These are phyloP conservation scores for Penicillium atrosanguineum DNA, from an alignment of 495 filamentous ascomycete genomes.

Conservation along the genomic window DNA sequence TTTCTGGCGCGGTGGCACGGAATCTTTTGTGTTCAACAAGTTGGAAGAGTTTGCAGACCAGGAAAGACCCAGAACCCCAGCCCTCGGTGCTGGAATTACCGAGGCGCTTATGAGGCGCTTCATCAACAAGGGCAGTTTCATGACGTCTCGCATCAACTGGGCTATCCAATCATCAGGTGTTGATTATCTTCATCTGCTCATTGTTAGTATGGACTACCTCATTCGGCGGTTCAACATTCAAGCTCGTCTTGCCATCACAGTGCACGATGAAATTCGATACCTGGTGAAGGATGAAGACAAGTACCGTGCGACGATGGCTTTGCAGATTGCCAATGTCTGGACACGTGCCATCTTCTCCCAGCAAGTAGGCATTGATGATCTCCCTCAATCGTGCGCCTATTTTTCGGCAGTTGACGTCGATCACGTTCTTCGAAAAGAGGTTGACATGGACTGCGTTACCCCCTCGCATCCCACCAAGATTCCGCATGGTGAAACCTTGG, in stretches of 20 bases:
- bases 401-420: conserved; percentile 97
- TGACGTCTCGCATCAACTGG: conserved; percentile 98
- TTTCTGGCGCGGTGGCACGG: conserved; percentile 96
- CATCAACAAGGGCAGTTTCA: conserved; percentile 85
- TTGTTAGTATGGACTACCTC: conserved; percentile 93
- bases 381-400: conserved; percentile 90
- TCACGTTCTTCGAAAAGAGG: conserved; percentile 89
- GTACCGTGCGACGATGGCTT: conserved; percentile 83
- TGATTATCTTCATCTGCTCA: conserved; percentile 93
- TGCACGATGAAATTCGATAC: conserved; percentile 97
- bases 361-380: conserved; percentile 92
- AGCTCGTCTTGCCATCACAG: conserved; percentile 85
- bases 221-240: conserved; percentile 79
- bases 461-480: conserved; percentile 80
- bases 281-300: conserved; percentile 82
- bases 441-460: conserved; percentile 95
- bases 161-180: conserved; percentile 97
- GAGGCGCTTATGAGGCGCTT: conserved; percentile 87
- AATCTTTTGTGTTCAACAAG: conserved; percentile 97
- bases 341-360: conserved; percentile 95
- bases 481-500: conserved; percentile 78
- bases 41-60: conserved; percentile 97
- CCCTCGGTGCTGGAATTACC: conserved; percentile 94
- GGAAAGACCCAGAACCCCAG: conserved; percentile 84
- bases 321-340: conserved; percentile 95